A percentile compares a stretch with the other conserved stretches of the same genome.
These are phyloP conservation scores for Ceratocystiopsis brevicomis DNA, from an alignment of 2,329 filamentous ascomycete genomes.

Conservation along the genomic window DNA sequence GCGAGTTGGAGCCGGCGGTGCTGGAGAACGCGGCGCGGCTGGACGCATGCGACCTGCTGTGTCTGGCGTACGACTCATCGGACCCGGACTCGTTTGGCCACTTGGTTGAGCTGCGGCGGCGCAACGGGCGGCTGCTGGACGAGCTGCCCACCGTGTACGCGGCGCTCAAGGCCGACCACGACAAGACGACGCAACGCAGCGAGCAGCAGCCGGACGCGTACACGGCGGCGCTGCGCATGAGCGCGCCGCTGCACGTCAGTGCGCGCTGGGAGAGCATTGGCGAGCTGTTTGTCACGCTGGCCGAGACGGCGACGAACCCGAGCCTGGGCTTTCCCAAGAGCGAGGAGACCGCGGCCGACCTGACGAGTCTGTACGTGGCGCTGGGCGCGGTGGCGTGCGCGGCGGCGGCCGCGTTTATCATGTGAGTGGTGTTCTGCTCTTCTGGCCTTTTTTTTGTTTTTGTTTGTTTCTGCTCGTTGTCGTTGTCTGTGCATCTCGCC, in stretches of 20 bases:
- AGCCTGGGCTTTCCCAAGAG: constrained; percentile 75
- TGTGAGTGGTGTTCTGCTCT: constrained; percentile 39
- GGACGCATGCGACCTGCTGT: constrained; percentile 81
- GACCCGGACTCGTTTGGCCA: constrained; percentile 92
- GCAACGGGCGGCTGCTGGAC: constrained; percentile 43
- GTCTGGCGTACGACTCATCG: constrained; percentile 91
- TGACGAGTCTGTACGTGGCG: constrained; percentile 71
- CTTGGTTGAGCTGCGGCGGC: constrained; percentile 61
- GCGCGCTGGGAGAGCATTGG: constrained; percentile 87
- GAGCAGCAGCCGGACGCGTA: constrained; percentile 87
- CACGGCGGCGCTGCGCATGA: constrained; percentile 69
- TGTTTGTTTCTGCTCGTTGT: no score
- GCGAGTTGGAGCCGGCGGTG: constrained; percentile 86
- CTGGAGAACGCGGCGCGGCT: constrained; percentile 81
- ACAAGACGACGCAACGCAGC: constrained; percentile 89
- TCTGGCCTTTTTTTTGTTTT: background rate
- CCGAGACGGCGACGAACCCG: constrained; percentile 80
- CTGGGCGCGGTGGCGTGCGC: constrained; percentile 54
- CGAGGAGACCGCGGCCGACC: constrained; percentile 69
- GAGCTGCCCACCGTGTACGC: constrained; percentile 84
- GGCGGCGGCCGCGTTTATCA: constrained; percentile 43
- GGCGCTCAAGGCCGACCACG: constrained; percentile 83
- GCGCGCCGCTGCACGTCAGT: constrained; percentile 80
- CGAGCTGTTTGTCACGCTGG: constrained; percentile 80
- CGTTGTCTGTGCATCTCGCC: no score